Conservation (phyloP, 2,329 filamentous ascomycete species). For the Corynespora cassiicola region DNA sequence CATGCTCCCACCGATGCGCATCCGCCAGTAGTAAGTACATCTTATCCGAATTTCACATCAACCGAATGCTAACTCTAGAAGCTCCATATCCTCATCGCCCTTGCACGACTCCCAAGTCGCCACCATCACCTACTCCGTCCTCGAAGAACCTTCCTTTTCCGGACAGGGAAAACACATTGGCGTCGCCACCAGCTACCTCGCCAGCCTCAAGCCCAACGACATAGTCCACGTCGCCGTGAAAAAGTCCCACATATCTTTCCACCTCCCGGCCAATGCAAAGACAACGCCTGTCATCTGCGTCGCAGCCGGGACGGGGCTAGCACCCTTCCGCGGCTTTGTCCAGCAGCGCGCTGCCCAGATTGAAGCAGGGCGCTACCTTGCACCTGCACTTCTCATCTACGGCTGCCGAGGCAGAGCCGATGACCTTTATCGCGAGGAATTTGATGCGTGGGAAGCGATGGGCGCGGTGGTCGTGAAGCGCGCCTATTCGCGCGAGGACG, state of each 20-base stretch:
- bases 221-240: conserved; percentile 37
- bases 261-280: conserved; percentile 34
- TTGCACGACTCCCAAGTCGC: conserved; percentile 50
- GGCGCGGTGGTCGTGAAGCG: conserved; percentile 64
- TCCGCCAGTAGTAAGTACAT: conserved; percentile 64
- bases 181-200: conserved; percentile 42
- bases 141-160: conserved; percentile 47
- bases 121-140: conserved; percentile 69
- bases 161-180: conserved; percentile 44
- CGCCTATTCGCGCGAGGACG: conserved; percentile 9
- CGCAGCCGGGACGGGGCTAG: conserved; percentile 24
- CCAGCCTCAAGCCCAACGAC: conserved; percentile 33
- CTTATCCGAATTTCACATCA: not conserved
- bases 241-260: conserved; percentile 39
- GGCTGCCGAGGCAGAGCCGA: conserved; percentile 62
- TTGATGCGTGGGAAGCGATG: conserved; percentile 62
- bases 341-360: conserved; percentile 31
- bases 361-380: conserved; percentile 46
- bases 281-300: conserved; percentile 54
- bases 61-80: not conserved
- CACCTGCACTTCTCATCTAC: conserved; percentile 66
- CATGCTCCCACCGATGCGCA: conserved; percentile 74
- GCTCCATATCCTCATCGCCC: conserved; percentile 73
- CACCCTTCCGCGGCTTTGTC: conserved; percentile 28
- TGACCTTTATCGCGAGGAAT: conserved; percentile 66